Conservation (phyloP, 768 basidiomycete species). For the Crepidotus variabilis region DNA sequence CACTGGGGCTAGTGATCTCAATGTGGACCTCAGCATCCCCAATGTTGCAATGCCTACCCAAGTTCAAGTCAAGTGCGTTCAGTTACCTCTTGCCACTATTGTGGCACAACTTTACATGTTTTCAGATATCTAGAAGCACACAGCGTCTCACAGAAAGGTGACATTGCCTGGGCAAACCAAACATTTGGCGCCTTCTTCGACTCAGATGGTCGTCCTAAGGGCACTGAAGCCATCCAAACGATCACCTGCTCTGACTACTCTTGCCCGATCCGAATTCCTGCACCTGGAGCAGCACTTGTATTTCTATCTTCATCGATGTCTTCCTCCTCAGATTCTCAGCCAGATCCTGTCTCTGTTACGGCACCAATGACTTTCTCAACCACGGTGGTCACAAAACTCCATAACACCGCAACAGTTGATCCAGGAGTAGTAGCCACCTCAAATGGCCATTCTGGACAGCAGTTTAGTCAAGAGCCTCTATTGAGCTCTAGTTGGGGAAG, state of each 20-base stretch:
- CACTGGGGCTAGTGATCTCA: conserved; percentile 52
- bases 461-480: conserved; percentile 17
- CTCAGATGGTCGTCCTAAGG: conserved; percentile 63
- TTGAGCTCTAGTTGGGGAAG: conserved; percentile 39
- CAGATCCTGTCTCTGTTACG: too few species aligned
- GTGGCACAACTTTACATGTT: background rate
- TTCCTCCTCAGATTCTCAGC: conserved; percentile 15
- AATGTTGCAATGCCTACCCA: conserved; percentile 35
- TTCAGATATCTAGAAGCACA: conserved; percentile 52
- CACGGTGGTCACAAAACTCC: conserved; percentile 45
- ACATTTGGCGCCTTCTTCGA: conserved; percentile 57
- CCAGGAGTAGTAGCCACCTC: conserved; percentile 54
- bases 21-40: conserved; percentile 46
- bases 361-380: conserved; percentile 46
- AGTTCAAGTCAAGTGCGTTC: conserved; percentile 56
- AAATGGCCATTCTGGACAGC: conserved; percentile 46
- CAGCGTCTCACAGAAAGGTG: conserved; percentile 48
- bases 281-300: conserved; percentile 68
- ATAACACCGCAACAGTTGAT: conserved; percentile 52
- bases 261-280: conserved; percentile 61
- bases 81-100: background rate
- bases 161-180: conserved; percentile 63
- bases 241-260: conserved; percentile 42
- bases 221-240: conserved; percentile 45
- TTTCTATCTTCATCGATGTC: conserved; percentile 51